Percentiles rank a stretch among this genome's conserved stretches.
Evolutionary conservation across 202 grass and related monocot genomes (phyloP).

Genomic region (Elaeis oleifera): DNA sequence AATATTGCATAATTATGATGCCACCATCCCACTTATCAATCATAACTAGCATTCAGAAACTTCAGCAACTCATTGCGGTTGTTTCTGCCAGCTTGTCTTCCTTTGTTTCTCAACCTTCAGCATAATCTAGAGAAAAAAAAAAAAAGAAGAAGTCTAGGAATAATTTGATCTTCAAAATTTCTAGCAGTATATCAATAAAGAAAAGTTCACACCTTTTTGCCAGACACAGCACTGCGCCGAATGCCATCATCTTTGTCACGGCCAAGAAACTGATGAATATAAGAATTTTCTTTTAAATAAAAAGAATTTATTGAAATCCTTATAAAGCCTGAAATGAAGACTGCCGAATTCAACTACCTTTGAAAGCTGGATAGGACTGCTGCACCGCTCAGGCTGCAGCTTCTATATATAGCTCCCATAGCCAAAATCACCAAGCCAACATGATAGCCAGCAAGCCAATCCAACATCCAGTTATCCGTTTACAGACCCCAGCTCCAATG

Average conservation of each 20-base stretch:
- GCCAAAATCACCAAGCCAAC: constrained; percentile 53
- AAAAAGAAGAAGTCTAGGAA: neutral
- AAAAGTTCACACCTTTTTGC: constrained; percentile 69
- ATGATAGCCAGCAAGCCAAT: constrained; percentile 51
- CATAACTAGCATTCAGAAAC: constrained; percentile 94
- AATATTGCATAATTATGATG: too few species aligned
- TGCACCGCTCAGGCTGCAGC: constrained; percentile 41
- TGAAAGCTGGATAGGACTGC: constrained; percentile 83
- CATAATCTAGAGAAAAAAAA: constrained; percentile 58
- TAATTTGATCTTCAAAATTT: too few species aligned
- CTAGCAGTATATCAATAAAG: neutral
- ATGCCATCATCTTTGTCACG: constrained; percentile 69
- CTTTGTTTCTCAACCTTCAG: constrained; percentile 87
- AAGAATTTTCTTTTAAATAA: neutral
- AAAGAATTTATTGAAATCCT: too few species aligned
- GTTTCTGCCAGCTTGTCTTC: constrained; percentile 88
- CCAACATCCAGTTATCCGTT: constrained; percentile 63
- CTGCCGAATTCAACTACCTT: constrained; percentile 39
- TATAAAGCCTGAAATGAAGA: too few species aligned
- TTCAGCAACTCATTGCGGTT: constrained; percentile 88
- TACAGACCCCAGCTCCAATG: constrained; percentile 93
- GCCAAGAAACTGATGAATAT: constrained; percentile 60
- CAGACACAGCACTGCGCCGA: constrained; percentile 85
- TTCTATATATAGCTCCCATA: constrained; percentile 79
- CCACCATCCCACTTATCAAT: constrained; percentile 24